Conservation (phyloP, 331 rosid genomes). For the Quercus lobata region DNA sequence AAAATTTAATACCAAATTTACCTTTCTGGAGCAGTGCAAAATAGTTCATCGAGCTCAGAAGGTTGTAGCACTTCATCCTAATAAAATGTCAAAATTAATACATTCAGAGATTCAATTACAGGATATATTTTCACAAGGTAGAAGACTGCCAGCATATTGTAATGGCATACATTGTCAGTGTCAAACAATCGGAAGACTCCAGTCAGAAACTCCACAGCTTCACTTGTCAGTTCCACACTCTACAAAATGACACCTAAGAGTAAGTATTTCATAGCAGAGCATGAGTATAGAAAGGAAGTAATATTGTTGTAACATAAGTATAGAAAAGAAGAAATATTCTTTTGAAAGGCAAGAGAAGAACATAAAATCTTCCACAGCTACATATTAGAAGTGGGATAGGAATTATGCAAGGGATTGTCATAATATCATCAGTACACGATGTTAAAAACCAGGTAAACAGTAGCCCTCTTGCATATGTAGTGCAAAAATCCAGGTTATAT, state of each 20-base stretch:
- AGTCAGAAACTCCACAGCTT: slow-evolving; percentile 80
- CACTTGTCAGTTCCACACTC: slow-evolving; percentile 88
- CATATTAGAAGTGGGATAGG: background rate
- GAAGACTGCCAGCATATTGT: slow-evolving; percentile 24
- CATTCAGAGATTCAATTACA: slow-evolving; percentile 19
- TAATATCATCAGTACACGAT: background rate
- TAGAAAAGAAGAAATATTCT: background rate
- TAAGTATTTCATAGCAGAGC: slow-evolving; percentile 6
- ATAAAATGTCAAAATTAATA: slow-evolving; percentile 26
- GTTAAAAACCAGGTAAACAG: background rate
- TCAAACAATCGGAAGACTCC: slow-evolving; percentile 82
- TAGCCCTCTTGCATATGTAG: background rate
- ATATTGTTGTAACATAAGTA: no score
- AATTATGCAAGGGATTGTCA: background rate
- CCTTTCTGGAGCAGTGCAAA: slow-evolving; percentile 94
- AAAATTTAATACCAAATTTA: slow-evolving; percentile 18
- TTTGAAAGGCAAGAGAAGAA: background rate
- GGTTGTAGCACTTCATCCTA: slow-evolving; percentile 83
- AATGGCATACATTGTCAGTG: slow-evolving; percentile 60
- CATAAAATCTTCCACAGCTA: background rate
- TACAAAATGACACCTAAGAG: slow-evolving; percentile 33
- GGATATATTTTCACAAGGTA: slow-evolving; percentile 1
- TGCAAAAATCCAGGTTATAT: background rate
- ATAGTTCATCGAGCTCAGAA: slow-evolving; percentile 70
- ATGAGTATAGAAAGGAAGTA: background rate